Evolutionary conservation across 257 asterid genomes (phyloP), one percentile per base, ranked within the genome.

Genomic region (Plantago elongata): DNA sequence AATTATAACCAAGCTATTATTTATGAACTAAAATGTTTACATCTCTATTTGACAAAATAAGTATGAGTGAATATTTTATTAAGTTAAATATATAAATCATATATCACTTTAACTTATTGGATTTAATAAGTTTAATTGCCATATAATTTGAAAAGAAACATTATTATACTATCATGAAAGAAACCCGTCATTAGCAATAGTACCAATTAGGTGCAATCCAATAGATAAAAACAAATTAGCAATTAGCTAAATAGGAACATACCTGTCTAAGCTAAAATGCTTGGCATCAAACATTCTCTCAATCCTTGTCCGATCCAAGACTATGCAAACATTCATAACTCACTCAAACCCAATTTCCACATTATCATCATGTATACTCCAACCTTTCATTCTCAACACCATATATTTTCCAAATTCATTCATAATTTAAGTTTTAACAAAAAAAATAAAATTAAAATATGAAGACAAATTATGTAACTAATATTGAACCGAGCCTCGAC

Each of bases 271-370:
- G 71, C 60, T 68, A 45, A 72, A 68, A 22, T 22, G 27, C 2
- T 22, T 68, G 57, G 45, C 66, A 65, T 68, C 43, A 72, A 61
- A 68, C 75, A 72, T 72, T 72, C 81, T 68, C 64, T 34, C 13
- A 63, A 68, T 72, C 68, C 52, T 64, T 61, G 65, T 57, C 70
- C 75, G 68, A 68, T 57, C 70, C 75, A 72, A 68, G 72, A 67
- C 38, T 54, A 60, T 60, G 62, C 40, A 64, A 63, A 18, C 77
- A 54, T 62, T 58, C 61, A 62, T 45, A 46, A 22, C 27, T 22
- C 27, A 22, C n/a, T n/a, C n/a, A n/a, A 45, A 50, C 13, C 57
- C 60, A 62, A 47, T 49, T 48, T 60, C 50, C 68, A 64, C 69
- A 49, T 52, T 62, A 43, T 11, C 73, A 67, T 13, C 73, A 67